Base-by-base conservation (phyloP, 148 eudicot species). In the Persicaria maculosa region DNA sequence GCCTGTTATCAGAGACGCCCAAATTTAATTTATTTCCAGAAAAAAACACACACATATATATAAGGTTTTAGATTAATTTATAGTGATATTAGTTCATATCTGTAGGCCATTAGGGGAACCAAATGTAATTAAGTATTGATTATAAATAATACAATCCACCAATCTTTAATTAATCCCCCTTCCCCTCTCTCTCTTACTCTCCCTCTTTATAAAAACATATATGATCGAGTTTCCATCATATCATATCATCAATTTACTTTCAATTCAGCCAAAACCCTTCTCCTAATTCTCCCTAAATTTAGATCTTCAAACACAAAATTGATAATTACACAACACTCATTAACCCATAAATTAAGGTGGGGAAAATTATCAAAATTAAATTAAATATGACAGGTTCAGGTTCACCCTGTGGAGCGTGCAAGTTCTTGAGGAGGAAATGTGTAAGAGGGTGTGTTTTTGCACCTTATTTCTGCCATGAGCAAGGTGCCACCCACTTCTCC, bases 321-420 rank as follows among this genome's bases (percentile, higher is more conserved):
- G 0, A 44, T 4, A 71, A 43, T 4, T 12, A 50, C 45, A 70
- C 25, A 43, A 70, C 10, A 70, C 73, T 8, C 43, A 45, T 9
- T 47, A n/a, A 9, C 6, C 9, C 12, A 20, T 44, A 69, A 16
- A 69, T 16, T 44, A n/a, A 47, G 7, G 50, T 5, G 10, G 12
- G 1, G 2, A 4, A 9, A 16, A n/a, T n/a, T n/a, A n/a, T n/a
- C n/a, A n/a, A n/a, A n/a, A n/a, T n/a, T n/a, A n/a, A n/a, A 19
- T 59, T 59, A 16, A 70, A 45, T 9, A 91, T 92, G 97, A 82
- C 94, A 11, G 88, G 97, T 20, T 76, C 90, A 44, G 91, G 93
- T 31, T 89, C 96, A 61, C 98, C 98, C 16, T 95, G 98, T 81
- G 98, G 97, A 71, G 97, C 97, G 44, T 95, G 98, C 86, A 92